phyloP scores from a whole-genome alignment of 2,329 filamentous ascomycete genomes.

The Colletotrichum sp. region DNA sequence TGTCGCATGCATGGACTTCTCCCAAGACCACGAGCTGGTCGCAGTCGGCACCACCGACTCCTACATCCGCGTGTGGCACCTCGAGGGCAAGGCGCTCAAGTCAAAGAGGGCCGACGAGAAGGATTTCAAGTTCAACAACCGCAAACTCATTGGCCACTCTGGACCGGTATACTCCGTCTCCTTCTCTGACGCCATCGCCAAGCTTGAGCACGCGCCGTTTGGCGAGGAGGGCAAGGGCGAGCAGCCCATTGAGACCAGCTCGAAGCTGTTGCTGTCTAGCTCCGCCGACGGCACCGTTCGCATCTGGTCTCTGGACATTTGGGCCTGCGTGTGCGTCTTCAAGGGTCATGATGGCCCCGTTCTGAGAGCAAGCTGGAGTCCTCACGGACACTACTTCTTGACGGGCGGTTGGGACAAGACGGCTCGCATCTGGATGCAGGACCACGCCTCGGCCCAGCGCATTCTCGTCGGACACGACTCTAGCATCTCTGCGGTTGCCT shows the following conservation, averaged over 20 bases:
- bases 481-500: conserved; percentile 87
- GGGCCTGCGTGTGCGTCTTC: conserved; percentile 92
- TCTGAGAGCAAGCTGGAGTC: conserved; percentile 87
- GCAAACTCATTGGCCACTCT: conserved; percentile 85
- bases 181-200: conserved; percentile 77
- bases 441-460: conserved; percentile 87
- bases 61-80: conserved; percentile 92
- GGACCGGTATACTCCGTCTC: conserved; percentile 88
- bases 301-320: conserved; percentile 91
- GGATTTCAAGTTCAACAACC: conserved; percentile 65
- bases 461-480: conserved; percentile 93
- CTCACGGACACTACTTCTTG: conserved; percentile 93
- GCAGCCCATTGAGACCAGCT: conserved; percentile 53
- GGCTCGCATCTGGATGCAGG: conserved; percentile 89
- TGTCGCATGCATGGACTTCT: conserved; percentile 94
- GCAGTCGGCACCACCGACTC: conserved; percentile 92
- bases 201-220: conserved; percentile 53
- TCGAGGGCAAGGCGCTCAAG: conserved; percentile 82
- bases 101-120: conserved; percentile 67
- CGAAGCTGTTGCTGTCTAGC: conserved; percentile 83
- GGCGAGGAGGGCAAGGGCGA: conserved; percentile 51
- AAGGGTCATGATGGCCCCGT: conserved; percentile 91
- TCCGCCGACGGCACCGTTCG: conserved; percentile 89
- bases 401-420: conserved; percentile 89
- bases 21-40: conserved; percentile 84